phyloP scores from a whole-genome alignment of 805 yeast genomes.

The Lipomyces yamadae region DNA sequence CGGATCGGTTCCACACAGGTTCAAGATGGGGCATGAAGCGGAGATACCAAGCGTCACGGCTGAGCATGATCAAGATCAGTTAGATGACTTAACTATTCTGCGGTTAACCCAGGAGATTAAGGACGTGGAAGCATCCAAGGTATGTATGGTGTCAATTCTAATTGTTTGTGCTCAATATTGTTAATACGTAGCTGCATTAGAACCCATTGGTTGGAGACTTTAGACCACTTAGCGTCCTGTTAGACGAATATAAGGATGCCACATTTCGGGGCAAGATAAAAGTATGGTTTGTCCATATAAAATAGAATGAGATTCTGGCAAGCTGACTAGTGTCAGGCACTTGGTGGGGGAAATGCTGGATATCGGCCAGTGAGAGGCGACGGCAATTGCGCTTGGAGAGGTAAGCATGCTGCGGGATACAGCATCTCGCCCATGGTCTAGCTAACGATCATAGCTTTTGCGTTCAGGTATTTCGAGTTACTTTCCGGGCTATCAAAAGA shows the following conservation, averaged over 20 bases:
- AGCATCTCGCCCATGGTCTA: not conserved
- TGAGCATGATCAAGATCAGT: conserved; percentile 30
- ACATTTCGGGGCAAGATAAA: conserved; percentile 31
- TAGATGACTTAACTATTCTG: conserved; percentile 36
- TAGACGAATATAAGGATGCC: conserved; percentile 33
- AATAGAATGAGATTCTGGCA: not conserved
- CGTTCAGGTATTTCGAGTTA: conserved; percentile 33
- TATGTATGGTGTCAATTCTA: not conserved
- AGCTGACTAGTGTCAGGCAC: conserved; percentile 15
- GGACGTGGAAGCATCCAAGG: conserved; percentile 37
- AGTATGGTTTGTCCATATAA: conserved; percentile 8
- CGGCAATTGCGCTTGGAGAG: conserved; percentile 41
- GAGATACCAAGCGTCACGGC: not conserved
- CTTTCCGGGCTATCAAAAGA: conserved; percentile 13
- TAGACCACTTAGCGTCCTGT: conserved; percentile 23
- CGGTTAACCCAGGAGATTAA: conserved; percentile 37
- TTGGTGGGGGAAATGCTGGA: conserved; percentile 23
- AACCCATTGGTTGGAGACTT: conserved; percentile 33
- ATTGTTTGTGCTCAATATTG: too few species aligned
- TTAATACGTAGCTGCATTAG: conserved; percentile 7
- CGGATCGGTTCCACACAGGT: not conserved
- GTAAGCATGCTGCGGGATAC: conserved; percentile 11
- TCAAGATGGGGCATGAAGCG: not conserved
- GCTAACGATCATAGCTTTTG: conserved; percentile 29
- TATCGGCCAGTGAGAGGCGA: conserved; percentile 39